phyloP scores from a whole-genome alignment of 768 basidiomycete genomes.

The Xerocomellus amylosporus region DNA sequence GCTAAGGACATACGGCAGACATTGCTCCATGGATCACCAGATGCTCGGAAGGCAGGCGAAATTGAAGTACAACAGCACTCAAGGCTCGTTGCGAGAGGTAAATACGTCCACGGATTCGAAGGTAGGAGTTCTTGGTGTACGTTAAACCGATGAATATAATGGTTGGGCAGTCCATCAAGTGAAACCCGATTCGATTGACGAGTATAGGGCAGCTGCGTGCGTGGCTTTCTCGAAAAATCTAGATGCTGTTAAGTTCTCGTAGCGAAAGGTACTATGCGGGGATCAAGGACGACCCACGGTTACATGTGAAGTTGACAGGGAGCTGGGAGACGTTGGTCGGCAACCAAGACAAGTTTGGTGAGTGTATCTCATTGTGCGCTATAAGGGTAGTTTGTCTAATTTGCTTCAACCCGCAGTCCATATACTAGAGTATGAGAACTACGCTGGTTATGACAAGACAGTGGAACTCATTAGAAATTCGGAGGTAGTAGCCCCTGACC shows the following conservation, averaged over 20 bases:
- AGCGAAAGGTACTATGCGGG: conserved; percentile 85
- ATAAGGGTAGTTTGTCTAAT: neutral
- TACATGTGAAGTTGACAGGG: conserved; percentile 87
- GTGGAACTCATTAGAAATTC: conserved; percentile 59
- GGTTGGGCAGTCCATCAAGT: conserved; percentile 70
- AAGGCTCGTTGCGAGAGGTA: conserved; percentile 84
- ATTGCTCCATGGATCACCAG: conserved; percentile 88
- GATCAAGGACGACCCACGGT: conserved; percentile 65
- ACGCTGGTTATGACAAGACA: conserved; percentile 82
- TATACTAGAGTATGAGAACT: conserved; percentile 93
- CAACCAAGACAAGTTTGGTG: conserved; percentile 81
- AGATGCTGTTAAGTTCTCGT: conserved; percentile 1
- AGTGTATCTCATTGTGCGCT: conserved; percentile 33
- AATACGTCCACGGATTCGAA: conserved; percentile 91
- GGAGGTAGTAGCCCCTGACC: conserved; percentile 45
- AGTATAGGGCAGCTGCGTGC: conserved; percentile 88
- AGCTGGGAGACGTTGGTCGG: conserved; percentile 93
- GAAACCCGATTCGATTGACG: conserved; percentile 72
- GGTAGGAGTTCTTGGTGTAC: conserved; percentile 39
- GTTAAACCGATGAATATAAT: conserved; percentile 1
- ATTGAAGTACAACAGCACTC: conserved; percentile 80
- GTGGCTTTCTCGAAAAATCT: conserved; percentile 26
- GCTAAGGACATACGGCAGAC: conserved; percentile 49
- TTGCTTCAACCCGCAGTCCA: conserved; percentile 38
- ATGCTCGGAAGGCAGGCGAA: conserved; percentile 83